Evolutionary conservation across 441 rosid species (phyloP).

Genomic region (Gossypium trilobum): DNA sequence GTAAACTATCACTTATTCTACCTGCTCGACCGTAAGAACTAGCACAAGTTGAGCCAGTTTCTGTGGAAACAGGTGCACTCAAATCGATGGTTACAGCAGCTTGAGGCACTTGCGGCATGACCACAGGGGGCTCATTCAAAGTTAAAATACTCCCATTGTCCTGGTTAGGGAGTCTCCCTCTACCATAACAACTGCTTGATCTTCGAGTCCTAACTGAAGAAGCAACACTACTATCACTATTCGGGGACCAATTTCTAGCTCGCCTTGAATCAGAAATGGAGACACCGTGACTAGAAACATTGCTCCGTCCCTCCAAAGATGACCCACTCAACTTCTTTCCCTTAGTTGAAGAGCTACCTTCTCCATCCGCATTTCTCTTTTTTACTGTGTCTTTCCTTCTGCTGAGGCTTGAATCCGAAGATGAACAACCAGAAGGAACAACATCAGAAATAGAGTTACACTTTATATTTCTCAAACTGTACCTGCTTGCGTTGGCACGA

Average conservation of each 20-base stretch:
- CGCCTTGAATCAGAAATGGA: conserved; percentile 56
- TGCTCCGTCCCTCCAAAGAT: conserved; percentile 32
- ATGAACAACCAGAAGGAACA: conserved; percentile 36
- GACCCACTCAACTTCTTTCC: conserved; percentile 47
- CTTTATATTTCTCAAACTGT: conserved; percentile 46
- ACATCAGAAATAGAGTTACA: conserved; percentile 55
- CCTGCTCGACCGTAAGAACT: conserved; percentile 29
- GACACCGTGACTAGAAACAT: conserved; percentile 35
- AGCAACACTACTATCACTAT: conserved; percentile 35
- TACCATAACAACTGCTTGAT: conserved; percentile 28
- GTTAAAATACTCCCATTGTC: conserved; percentile 35
- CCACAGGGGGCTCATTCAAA: conserved; percentile 24
- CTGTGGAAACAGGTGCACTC: conserved; percentile 37
- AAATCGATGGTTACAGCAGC: conserved; percentile 36
- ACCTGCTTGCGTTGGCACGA: conserved; percentile 29
- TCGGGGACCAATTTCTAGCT: conserved; percentile 35
- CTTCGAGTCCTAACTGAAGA: conserved; percentile 52
- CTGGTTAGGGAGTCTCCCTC: conserved; percentile 39
- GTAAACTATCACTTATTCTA: conserved; percentile 32
- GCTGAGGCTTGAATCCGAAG: conserved; percentile 38
- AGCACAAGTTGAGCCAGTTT: conserved; percentile 20
- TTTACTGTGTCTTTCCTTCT: conserved; percentile 34
- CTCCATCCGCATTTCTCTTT: conserved; percentile 52
- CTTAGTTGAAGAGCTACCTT: conserved; percentile 51
- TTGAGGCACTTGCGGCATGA: conserved; percentile 35